Base-by-base conservation (phyloP, 139 green algal species). In the Asterochloris erici region DNA sequence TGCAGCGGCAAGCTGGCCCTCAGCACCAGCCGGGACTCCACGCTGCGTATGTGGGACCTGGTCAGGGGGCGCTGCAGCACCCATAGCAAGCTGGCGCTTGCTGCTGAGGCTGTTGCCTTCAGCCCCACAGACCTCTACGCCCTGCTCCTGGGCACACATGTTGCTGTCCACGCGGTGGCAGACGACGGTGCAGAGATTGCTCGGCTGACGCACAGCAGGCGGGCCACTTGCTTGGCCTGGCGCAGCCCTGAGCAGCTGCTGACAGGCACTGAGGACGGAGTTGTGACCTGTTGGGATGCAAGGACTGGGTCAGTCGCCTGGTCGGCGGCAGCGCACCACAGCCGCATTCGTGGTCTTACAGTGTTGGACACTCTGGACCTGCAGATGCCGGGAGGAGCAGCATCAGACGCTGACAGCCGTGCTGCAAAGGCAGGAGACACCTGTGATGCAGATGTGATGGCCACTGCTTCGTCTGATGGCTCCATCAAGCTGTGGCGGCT, bases 11-110 rank as follows among this genome's bases (percentile, higher is more conserved):
- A 82, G 19, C 26, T 98, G 62, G 95, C 91, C 23, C 90, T 98
- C n/a, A 93, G 87, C 0, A 84, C 78, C n/a, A 73, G 68, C 54
- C 83, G 90, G n/a, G 94, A 97, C 87, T 64, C 76, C 60, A 76
- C 63, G 6, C 85, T 98, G 85, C 85, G 92, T 19, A 93, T 98
- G 89, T 98, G 95, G 95, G 63, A 81, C 28, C 63, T 81, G 12
- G 23, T 74, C 77, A 81, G 74, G 61, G 77, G 77, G 12, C 77
- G 63, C 27, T 81, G 77, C 77, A 81, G 77, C 63, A 73, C 62
- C 19, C 77, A 81, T 14, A 62, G 69, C 2, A 74, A 63, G 13
- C 26, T 81, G 15, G 63, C 73, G 28, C 13, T 28, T 14, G 15
- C 54, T 28, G 63, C 77, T 29, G 77, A 81, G 13, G 63, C 62